Evolutionary conservation across 2,329 filamentous ascomycete species (phyloP), one percentile per base, ranked within the genome.

Genomic region (Fusarium papillatum): DNA sequence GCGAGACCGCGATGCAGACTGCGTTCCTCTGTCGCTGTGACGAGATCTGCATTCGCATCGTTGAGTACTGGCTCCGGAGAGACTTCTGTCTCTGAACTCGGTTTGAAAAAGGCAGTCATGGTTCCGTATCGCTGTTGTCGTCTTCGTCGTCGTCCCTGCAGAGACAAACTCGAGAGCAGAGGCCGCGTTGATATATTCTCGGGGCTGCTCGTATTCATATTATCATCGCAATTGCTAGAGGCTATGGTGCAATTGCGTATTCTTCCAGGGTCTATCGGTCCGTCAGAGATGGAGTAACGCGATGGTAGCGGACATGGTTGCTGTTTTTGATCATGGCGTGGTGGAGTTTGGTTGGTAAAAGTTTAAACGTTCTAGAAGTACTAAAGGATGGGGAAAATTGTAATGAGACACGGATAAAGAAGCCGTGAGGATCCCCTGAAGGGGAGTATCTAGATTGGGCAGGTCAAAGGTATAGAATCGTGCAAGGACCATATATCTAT

Each of bases 1-100:
- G 71, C 70, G 16, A 80, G 69, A 19, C 79, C 79, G 64, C 79
- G 79, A 59, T 78, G 72, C 2, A 80, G 76, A 24, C 65, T 73
- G n/a, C 66, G 68, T 64, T 80, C 68, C 60, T 80, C 79, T 3
- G 72, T 72, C 14, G 62, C 69, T 22, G 79, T 80, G 2, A 80
- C 75, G 22, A 80, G 69, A 62, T 80, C 76, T 38, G 68, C 77
- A 59, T 67, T 67, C 46, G 31, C 41, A 22, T 67, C 50, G 19
- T 48, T 31, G 14, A 36, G 39, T 2, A 31, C 8, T 11, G 61
- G 19, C 17, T 64, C 19, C 3, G 22, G 57, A 4, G 36, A 57
- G 62, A 76, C 48, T 34, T 48, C 74, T n/a, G 61, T 22, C 34
- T 63, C 50, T 7, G 66, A 59, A 19, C 41, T 43, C 31, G 69